Percentiles rank a stretch among this genome's conserved stretches.
Conservation (phyloP, 768 basidiomycete species). For the Amanita phalloides region DNA sequence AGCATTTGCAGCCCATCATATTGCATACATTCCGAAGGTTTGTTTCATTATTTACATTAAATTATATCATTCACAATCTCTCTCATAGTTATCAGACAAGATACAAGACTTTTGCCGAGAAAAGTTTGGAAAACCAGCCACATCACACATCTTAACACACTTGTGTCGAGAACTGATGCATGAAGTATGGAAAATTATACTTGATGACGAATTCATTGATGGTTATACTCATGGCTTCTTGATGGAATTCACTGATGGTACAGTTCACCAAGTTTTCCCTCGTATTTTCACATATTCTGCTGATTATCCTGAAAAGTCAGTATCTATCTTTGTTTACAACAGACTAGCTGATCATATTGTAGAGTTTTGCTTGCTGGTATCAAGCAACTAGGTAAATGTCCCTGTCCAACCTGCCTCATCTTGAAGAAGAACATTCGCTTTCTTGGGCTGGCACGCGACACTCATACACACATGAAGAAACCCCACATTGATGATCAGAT, state of each 20-base stretch:
- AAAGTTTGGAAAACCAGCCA: neutral
- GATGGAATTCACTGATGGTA: conserved; percentile 18
- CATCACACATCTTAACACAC: conserved; percentile 10
- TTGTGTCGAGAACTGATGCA: conserved; percentile 24
- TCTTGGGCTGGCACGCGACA: conserved; percentile 19
- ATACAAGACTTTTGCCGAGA: conserved; percentile 12
- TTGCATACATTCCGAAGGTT: conserved; percentile 33
- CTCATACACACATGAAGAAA: neutral
- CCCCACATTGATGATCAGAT: conserved; percentile 2
- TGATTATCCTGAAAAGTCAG: conserved; percentile 30
- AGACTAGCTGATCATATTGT: neutral
- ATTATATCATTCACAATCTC: neutral
- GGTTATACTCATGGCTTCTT: conserved; percentile 23
- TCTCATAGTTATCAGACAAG: conserved; percentile 16
- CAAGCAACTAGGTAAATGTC: conserved; percentile 22
- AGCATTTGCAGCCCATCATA: conserved; percentile 13
- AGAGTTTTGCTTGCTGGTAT: conserved; percentile 21
- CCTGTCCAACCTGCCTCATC: conserved; percentile 23
- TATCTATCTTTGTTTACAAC: neutral
- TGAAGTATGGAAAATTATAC: conserved; percentile 17
- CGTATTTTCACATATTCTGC: conserved; percentile 24
- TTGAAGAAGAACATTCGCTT: conserved; percentile 14
- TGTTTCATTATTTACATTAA: neutral
- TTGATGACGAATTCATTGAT: conserved; percentile 22
- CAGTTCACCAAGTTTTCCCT: conserved; percentile 20